Evolutionary conservation across 2,329 filamentous ascomycete species (phyloP).

Genomic region (Stagonosporopsis vannaccii): DNA sequence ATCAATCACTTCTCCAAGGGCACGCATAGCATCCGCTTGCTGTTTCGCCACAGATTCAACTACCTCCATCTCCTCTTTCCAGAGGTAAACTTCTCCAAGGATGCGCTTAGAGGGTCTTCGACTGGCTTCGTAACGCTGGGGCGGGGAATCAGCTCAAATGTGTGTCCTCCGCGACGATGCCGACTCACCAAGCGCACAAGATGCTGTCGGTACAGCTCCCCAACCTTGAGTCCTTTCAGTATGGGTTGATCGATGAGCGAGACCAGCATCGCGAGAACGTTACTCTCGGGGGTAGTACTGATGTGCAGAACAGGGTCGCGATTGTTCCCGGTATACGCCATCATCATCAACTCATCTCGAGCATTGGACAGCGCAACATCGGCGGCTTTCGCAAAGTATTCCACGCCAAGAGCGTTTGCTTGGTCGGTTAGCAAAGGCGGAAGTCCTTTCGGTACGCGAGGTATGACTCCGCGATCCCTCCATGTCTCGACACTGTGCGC

Average conservation of each 20-base stretch:
- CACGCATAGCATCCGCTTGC: background rate
- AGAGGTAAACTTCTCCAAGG: constrained; percentile 12
- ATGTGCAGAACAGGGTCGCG: too few species aligned
- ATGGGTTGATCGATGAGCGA: too few species aligned
- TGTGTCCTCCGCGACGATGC: background rate
- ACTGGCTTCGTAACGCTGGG: constrained; percentile 10
- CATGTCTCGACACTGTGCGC: background rate
- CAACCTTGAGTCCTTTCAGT: too few species aligned
- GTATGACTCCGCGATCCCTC: background rate
- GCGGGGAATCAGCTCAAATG: too few species aligned
- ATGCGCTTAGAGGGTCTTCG: constrained; percentile 9
- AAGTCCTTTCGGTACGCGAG: too few species aligned
- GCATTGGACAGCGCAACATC: background rate
- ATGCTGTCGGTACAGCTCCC: background rate
- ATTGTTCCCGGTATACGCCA: background rate
- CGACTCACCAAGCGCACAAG: background rate
- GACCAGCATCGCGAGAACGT: too few species aligned
- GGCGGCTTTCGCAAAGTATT: background rate
- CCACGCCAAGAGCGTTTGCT: background rate
- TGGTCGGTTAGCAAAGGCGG: background rate
- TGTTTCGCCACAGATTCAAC: background rate
- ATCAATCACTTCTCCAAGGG: background rate
- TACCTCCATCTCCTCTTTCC: constrained; percentile 14
- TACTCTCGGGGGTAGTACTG: too few species aligned
- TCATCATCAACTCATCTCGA: background rate